Evolutionary conservation across 2,329 filamentous ascomycete genomes (phyloP).

Genomic region (Scedosporium boydii): DNA sequence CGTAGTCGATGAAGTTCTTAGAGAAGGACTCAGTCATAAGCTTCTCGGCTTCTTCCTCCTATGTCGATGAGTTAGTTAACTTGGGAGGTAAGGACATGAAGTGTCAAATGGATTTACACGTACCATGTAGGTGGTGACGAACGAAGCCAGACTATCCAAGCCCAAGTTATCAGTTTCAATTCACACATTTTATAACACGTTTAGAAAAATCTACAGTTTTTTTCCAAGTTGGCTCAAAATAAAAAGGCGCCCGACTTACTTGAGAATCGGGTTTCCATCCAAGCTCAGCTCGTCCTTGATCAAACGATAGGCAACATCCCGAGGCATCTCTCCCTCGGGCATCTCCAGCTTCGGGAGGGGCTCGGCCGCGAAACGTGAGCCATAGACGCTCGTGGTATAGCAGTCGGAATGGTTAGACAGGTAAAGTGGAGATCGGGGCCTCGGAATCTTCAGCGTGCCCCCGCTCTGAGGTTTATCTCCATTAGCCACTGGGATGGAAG

Average conservation of each 20-base stretch:
- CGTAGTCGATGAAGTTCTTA: slow-evolving; percentile 93
- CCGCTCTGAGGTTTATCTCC: not conserved
- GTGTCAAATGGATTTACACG: slow-evolving; percentile 12
- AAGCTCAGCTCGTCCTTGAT: slow-evolving; percentile 91
- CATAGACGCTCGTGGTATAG: slow-evolving; percentile 77
- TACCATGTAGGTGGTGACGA: slow-evolving; percentile 96
- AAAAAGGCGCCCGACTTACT: slow-evolving; percentile 34
- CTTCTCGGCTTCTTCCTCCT: slow-evolving; percentile 92
- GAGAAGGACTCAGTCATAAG: slow-evolving; percentile 87
- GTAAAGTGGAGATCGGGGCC: slow-evolving; percentile 31
- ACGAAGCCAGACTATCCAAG: slow-evolving; percentile 63
- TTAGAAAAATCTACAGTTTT: not conserved
- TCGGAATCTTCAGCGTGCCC: not conserved
- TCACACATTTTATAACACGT: too few relatives aligned
- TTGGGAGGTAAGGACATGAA: not conserved
- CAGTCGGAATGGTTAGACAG: slow-evolving; percentile 43
- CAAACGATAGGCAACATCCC: slow-evolving; percentile 88
- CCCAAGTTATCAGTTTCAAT: too few relatives aligned
- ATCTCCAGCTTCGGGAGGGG: slow-evolving; percentile 79
- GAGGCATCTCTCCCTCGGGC: slow-evolving; percentile 84
- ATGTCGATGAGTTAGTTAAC: not conserved
- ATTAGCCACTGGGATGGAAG: slow-evolving; percentile 26
- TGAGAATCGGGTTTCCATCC: slow-evolving; percentile 84
- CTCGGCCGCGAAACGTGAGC: slow-evolving; percentile 69
- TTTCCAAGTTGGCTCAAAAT: not conserved